Evolutionary conservation across 441 rosid species (phyloP).

Genomic region (Erysimum cheiri): DNA sequence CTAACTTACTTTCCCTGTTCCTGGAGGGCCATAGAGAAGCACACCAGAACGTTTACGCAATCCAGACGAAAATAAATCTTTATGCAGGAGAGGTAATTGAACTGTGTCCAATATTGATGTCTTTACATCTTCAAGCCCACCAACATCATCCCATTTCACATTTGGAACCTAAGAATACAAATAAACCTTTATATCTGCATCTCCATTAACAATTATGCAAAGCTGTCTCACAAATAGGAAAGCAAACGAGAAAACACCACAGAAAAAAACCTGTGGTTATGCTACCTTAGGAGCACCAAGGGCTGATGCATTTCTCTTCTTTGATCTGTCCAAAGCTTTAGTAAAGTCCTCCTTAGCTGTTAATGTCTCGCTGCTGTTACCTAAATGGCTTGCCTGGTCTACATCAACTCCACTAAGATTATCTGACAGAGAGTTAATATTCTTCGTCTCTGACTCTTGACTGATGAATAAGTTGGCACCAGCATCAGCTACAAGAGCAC

Average conservation of each 20-base stretch:
- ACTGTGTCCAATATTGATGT: slow-evolving; percentile 93
- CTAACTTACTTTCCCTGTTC: slow-evolving; percentile 93
- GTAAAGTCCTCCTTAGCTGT: slow-evolving; percentile 59
- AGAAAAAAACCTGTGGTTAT: background rate
- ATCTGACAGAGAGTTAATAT: slow-evolving; percentile 45
- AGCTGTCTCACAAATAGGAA: slow-evolving; percentile 13
- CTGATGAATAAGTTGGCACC: slow-evolving; percentile 68
- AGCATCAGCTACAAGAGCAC: slow-evolving; percentile 89
- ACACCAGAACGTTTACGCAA: slow-evolving; percentile 98
- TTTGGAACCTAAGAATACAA: slow-evolving; percentile 72
- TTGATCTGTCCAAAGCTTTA: slow-evolving; percentile 84
- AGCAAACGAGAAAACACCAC: slow-evolving; percentile 1
- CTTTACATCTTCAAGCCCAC: slow-evolving; percentile 97
- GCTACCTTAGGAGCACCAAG: slow-evolving; percentile 95
- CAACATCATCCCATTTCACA: slow-evolving; percentile 99
- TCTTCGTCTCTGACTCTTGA: slow-evolving; percentile 47
- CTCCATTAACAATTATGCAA: background rate
- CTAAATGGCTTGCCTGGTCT: slow-evolving; percentile 44
- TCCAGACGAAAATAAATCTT: slow-evolving; percentile 94
- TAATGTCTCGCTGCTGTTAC: slow-evolving; percentile 42
- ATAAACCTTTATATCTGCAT: slow-evolving; percentile 11
- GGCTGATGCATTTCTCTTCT: slow-evolving; percentile 93
- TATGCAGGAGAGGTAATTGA: slow-evolving; percentile 95
- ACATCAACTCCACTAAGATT: slow-evolving; percentile 47
- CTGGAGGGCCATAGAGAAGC: slow-evolving; percentile 98